Base-by-base conservation (phyloP, 2,329 filamentous ascomycete species). In the Talaromyces sp. region DNA sequence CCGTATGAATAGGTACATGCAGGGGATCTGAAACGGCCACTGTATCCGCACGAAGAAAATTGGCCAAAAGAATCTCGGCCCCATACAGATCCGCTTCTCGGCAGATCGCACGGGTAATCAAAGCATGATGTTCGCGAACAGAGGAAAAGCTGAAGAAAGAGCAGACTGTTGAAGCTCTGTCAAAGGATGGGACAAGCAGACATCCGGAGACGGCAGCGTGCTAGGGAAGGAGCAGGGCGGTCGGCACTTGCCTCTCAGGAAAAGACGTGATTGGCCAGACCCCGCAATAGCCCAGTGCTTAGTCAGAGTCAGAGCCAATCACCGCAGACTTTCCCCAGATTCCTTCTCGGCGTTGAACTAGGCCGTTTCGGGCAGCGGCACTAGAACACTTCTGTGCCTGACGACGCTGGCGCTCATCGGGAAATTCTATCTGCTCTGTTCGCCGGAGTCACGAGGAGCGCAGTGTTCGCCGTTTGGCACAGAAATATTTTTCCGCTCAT, bases 211-310 rank as follows among this genome's bases (percentile, higher is more conserved):
- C 27, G 35, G 50, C 24, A 24, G 16, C 13, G 10, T 74, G 27
- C 27, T 31, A 6, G 27, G 27, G 27, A 73, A 76, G 72, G 66
- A 62, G 11, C 52, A 63, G 45, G 52, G 27, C 7, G 27, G 27
- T 59, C 35, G 37, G 19, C 31, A 33, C 61, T 24, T 56, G 47
- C 24, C 37, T 43, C 39, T 33, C 24, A 27, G n/a, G 5, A 3
- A 6, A 11, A 13, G 37, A 3, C 56, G 11, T 58, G 56, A 58
- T 63, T 63, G 52, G 48, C 24, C 35, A 9, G 60, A 62, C 61
- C 61, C 50, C 61, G 61, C 61, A 59, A 39, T 31, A 14, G 41
- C 9, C 24, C 19, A 2, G 11, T 24, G 47, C 24, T 62, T 62
- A 54, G 60, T 56, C 24, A 35, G 8, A 2, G n/a, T 13, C 16